A percentile compares a stretch with the other conserved stretches of the same genome.
phyloP scores from a whole-genome alignment of 345 rosid species.

The Euphorbia peplus region DNA sequence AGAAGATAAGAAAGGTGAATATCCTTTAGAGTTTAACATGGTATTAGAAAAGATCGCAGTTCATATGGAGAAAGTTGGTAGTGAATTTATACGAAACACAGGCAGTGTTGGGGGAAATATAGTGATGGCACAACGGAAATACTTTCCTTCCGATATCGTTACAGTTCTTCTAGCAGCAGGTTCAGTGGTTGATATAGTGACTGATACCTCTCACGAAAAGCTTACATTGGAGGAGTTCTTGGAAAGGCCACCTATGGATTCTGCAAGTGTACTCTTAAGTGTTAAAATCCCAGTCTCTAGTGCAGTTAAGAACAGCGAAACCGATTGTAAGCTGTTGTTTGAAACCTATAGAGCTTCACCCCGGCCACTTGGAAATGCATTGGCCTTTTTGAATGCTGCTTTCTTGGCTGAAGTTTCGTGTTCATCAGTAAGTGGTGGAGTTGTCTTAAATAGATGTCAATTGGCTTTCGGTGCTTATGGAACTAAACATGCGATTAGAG shows the following conservation, averaged over 20 bases:
- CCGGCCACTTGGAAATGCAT: conserved; percentile 74
- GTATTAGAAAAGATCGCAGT: conserved; percentile 48
- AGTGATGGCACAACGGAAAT: conserved; percentile 71
- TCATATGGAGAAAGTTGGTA: conserved; percentile 74
- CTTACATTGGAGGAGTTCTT: conserved; percentile 62
- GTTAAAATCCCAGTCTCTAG: conserved; percentile 52
- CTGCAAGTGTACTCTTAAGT: conserved; percentile 46
- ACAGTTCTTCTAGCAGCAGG: conserved; percentile 66
- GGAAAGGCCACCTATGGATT: conserved; percentile 49
- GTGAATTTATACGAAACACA: conserved; percentile 53
- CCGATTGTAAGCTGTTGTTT: conserved; percentile 38
- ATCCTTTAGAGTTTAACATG: conserved; percentile 22
- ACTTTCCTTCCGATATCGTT: conserved; percentile 80
- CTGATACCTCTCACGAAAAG: conserved; percentile 30
- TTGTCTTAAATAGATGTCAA: conserved; percentile 42
- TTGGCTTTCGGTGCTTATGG: conserved; percentile 87
- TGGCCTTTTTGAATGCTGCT: conserved; percentile 76
- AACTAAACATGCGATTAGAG: conserved; percentile 66
- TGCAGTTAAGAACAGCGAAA: no score
- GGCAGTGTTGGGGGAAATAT: conserved; percentile 79
- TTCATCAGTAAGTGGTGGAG: conserved; percentile 32
- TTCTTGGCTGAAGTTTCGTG: conserved; percentile 60
- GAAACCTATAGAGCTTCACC: conserved; percentile 84
- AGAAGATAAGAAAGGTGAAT: no score
- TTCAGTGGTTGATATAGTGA: conserved; percentile 43